phyloP scores from a whole-genome alignment of 2,329 filamentous ascomycete species.

The Pseudocercospora eumusae region DNA sequence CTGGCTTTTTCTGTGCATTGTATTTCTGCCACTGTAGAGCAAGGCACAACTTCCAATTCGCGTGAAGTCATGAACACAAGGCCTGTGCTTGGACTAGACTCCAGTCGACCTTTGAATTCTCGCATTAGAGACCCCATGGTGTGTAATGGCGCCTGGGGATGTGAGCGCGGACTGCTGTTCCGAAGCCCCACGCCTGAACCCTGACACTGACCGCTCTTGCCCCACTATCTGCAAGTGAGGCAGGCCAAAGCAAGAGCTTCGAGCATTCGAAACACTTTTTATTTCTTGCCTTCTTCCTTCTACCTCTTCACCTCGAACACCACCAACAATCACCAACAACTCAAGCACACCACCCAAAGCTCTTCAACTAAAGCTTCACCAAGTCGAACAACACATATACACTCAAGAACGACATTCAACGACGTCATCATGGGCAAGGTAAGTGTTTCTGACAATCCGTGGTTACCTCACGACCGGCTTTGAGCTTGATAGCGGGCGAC shows the following conservation, averaged over 20 bases:
- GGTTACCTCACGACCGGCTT: conserved; percentile 8
- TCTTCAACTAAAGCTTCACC: background rate
- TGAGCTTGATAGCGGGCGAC: background rate
- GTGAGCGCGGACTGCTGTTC: background rate
- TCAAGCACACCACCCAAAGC: background rate
- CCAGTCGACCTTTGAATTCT: background rate
- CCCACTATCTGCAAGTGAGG: conserved; percentile 5
- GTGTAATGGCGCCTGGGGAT: background rate
- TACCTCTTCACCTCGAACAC: background rate
- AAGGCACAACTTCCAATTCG: conserved; percentile 17
- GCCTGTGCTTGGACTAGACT: conserved; percentile 8
- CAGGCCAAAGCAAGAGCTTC: conserved; percentile 3
- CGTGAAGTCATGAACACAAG: conserved; percentile 3
- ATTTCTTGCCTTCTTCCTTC: background rate
- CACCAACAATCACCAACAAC: background rate
- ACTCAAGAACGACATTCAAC: background rate
- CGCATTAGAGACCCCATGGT: background rate
- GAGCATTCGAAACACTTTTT: background rate
- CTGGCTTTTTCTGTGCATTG: conserved; percentile 1
- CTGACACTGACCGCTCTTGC: conserved; percentile 1
- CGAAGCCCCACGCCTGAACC: background rate
- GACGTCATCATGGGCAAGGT: conserved; percentile 34
- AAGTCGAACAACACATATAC: background rate
- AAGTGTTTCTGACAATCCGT: conserved; percentile 15
- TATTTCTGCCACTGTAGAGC: background rate